Percentiles rank a stretch among this genome's conserved stretches.
Conservation (phyloP, 2,329 filamentous ascomycete genomes). For the Microascus cirrosus region DNA sequence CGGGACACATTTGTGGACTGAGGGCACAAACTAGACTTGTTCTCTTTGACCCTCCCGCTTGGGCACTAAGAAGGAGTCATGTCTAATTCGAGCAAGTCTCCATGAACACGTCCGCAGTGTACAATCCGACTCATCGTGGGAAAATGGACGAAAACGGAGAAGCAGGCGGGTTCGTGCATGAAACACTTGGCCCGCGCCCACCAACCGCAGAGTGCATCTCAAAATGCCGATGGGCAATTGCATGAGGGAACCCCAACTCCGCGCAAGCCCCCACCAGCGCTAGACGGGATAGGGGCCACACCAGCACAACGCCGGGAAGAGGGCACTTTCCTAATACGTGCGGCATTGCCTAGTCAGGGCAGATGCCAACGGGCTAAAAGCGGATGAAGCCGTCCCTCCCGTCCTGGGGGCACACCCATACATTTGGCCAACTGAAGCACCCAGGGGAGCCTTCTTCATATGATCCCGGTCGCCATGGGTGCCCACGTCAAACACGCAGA, state of each 20-base stretch:
- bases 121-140: background rate
- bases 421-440: background rate
- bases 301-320: background rate
- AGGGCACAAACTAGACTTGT: background rate
- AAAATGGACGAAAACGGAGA: background rate
- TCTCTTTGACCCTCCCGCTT: background rate
- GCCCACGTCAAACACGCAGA: background rate
- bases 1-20: background rate
- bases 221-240: background rate
- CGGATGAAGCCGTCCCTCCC: too few relatives aligned
- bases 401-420: background rate
- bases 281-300: background rate
- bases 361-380: too few relatives aligned
- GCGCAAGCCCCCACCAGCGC: background rate
- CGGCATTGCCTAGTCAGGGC: background rate
- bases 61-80: background rate
- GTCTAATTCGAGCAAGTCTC: background rate
- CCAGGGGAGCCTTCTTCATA: background rate
- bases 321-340: background rate
- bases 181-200: background rate
- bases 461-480: background rate
- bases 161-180: background rate
- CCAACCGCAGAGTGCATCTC: background rate
- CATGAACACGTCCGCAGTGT: background rate
- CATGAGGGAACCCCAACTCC: background rate